These are phyloP conservation scores for Nepenthes alata DNA, from an alignment of 179 eudicot genomes.

Conservation along the genomic window DNA sequence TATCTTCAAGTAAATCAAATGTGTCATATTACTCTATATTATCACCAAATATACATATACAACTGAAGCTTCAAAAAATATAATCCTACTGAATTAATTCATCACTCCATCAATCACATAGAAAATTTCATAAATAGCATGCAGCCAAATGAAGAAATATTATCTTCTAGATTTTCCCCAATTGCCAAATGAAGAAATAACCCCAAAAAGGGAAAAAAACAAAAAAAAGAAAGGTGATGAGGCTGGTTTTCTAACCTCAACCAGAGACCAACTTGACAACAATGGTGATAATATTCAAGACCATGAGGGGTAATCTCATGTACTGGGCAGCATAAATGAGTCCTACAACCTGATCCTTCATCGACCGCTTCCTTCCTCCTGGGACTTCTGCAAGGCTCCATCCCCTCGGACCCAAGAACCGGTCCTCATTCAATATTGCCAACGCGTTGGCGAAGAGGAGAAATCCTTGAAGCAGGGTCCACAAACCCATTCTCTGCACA, in stretches of 20 bases:
- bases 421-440: slow-evolving; percentile 80
- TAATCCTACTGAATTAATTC: too few species aligned
- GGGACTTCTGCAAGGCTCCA: slow-evolving; percentile 66
- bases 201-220: too few species aligned
- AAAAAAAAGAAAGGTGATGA: too few species aligned
- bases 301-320: slow-evolving; percentile 59
- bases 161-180: too few species aligned
- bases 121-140: too few species aligned
- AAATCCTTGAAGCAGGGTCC: slow-evolving; percentile 69
- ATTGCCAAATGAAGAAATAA: too few species aligned
- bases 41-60: too few species aligned
- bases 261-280: slow-evolving; percentile 65
- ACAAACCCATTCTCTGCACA: slow-evolving; percentile 49
- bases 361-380: slow-evolving; percentile 41
- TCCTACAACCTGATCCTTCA: slow-evolving; percentile 67
- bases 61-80: too few species aligned
- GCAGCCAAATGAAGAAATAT: too few species aligned
- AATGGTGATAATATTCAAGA: slow-evolving; percentile 52
- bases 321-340: slow-evolving; percentile 75
- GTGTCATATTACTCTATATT: too few species aligned
- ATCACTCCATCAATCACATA: too few species aligned
- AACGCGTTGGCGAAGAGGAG: slow-evolving; percentile 79
- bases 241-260: slow-evolving; percentile 14
- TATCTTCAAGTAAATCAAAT: too few species aligned
- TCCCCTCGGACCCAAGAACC: slow-evolving; percentile 75